phyloP scores from a whole-genome alignment of 2,329 filamentous ascomycete species.

The Botrytis squamosa region DNA sequence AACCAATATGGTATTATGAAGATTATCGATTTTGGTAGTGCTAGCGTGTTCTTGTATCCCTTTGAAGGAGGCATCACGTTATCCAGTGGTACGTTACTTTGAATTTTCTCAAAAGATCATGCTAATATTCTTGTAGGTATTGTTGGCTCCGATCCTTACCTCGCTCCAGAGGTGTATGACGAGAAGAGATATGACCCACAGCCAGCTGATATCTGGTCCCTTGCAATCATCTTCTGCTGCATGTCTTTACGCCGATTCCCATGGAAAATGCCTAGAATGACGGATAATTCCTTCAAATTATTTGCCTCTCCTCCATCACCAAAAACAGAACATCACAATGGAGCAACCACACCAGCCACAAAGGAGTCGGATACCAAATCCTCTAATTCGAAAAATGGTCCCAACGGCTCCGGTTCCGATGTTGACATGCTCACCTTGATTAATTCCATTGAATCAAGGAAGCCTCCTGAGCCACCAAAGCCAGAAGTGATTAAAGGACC shows the following conservation, averaged over 20 bases:
- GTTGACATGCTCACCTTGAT: background rate
- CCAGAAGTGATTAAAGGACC: conserved; percentile 82
- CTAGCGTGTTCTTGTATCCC: conserved; percentile 94
- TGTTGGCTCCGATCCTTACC: conserved; percentile 86
- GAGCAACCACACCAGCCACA: conserved; percentile 24
- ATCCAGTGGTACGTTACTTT: conserved; percentile 66
- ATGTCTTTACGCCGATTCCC: conserved; percentile 95
- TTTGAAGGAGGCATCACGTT: conserved; percentile 87
- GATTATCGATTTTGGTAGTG: conserved; percentile 97
- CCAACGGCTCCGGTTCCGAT: background rate
- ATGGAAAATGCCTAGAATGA: conserved; percentile 90
- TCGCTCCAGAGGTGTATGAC: conserved; percentile 96
- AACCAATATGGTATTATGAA: conserved; percentile 98
- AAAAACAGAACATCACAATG: conserved; percentile 46
- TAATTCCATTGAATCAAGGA: conserved; percentile 8
- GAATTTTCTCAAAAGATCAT: background rate
- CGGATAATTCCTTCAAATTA: conserved; percentile 92
- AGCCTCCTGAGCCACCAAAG: conserved; percentile 46
- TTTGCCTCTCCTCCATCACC: conserved; percentile 85
- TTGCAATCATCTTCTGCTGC: conserved; percentile 98
- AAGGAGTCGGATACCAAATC: conserved; percentile 18
- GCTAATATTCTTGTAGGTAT: conserved; percentile 52
- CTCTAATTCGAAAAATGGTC: background rate
- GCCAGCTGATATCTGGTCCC: conserved; percentile 93
- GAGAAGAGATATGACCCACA: conserved; percentile 90